Evolutionary conservation across 768 basidiomycete species (phyloP).

Genomic region (Amanita exitialis): DNA sequence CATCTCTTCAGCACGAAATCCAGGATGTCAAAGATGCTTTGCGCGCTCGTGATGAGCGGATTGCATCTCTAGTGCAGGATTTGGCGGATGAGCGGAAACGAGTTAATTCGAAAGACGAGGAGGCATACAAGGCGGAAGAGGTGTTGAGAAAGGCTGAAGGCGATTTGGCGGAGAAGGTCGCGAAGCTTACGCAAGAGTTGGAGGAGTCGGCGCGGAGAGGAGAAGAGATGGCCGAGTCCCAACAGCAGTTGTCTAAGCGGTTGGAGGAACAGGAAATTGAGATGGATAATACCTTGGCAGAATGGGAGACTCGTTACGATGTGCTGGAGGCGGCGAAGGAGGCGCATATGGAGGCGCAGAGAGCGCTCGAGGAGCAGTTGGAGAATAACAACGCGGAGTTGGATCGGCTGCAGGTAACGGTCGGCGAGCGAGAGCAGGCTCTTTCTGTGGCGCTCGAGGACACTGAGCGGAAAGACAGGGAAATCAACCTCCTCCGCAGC

Average conservation of each 20-base stretch:
- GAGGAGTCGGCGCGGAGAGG: neutral
- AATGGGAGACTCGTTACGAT: neutral
- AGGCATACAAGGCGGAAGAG: neutral
- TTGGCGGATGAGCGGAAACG: slow-evolving; percentile 1
- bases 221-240: neutral
- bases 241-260: neutral
- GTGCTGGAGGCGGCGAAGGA: slow-evolving; percentile 2
- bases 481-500: neutral
- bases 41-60: slow-evolving; percentile 3
- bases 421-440: slow-evolving; percentile 8
- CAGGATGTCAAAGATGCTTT: neutral
- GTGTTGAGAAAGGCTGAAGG: neutral
- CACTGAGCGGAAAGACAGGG: neutral
- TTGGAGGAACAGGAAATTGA: slow-evolving; percentile 2
- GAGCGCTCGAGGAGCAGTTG: slow-evolving; percentile 1
- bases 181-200: neutral
- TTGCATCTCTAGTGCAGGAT: neutral
- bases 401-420: neutral
- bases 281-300: neutral
- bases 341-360: neutral
- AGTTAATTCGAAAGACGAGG: neutral
- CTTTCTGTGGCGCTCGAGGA: slow-evolving; percentile 4
- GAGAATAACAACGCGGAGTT: neutral
- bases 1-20: slow-evolving; percentile 4
- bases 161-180: neutral